Base-by-base conservation (phyloP, 805 yeast species). In the Candida succiphila region DNA sequence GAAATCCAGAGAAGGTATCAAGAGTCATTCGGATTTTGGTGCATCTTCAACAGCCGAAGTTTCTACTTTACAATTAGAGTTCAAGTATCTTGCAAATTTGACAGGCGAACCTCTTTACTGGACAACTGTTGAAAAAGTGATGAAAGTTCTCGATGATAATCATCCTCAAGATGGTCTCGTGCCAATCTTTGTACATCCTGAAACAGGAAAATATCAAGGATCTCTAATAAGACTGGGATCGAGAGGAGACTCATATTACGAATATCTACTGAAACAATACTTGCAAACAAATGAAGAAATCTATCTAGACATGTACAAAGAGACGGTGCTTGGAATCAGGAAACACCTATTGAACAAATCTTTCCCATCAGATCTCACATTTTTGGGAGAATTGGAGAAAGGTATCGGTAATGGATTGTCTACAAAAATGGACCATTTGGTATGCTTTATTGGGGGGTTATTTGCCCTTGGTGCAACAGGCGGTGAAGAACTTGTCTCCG, bases 181-280 rank as follows among this genome's bases (percentile, higher is more conserved):
- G 4, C 95, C 96, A 3, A 84, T 86, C 29, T 82, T 64, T 48
- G 75, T 88, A 25, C 62, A 72, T 25, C 92, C 95, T 7, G 78
- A 75, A 27, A 69, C 79, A 0, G 96, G 92, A 5, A 60, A 63
- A 39, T 86, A 72, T 53, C 71, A 63, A 38, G 86, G 86, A 1
- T 46, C 51, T 2, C 56, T 70, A 34, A 84, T 89, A 39, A 69
- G 96, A 41, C 60, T 88, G 36, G 96, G 96, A 0, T 81, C 94
- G 1, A 67, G 96, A 44, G 96, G 95, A 31, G 96, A 87, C 56
- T 84, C 95, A 1, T 88, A 87, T 53, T 87, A 88, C 51, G 96
- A 88, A 58, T 86, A 86, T 52, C 61, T 88, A 29, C 63, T 87
- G 42, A 87, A 87, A 54, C 95, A 86, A 56, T 84, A 80, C 48